A percentile compares a stretch with the other conserved stretches of the same genome.
Evolutionary conservation across 1,139 yeast genomes (phyloP).

Genomic region (Saccharomyces hybrid): DNA sequence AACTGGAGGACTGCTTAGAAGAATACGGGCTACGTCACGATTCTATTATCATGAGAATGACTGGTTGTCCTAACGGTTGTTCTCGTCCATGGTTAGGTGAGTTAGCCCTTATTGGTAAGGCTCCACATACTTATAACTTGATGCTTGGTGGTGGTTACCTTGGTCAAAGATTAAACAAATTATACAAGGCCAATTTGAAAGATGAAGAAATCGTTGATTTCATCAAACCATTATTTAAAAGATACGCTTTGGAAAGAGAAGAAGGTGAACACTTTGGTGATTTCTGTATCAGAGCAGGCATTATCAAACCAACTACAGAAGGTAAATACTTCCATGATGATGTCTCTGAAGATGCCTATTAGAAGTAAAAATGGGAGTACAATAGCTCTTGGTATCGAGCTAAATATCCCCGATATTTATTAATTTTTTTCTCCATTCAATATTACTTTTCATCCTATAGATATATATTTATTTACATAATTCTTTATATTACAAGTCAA

Average conservation of each 20-base stretch:
- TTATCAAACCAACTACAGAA: conserved; percentile 79
- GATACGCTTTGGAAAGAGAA: conserved; percentile 86
- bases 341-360: conserved; percentile 63
- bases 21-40: conserved; percentile 92
- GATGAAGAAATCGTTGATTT: conserved; percentile 79
- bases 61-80: conserved; percentile 99
- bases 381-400: too few species aligned
- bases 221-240: conserved; percentile 79
- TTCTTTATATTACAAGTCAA: neutral
- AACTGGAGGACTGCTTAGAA: conserved; percentile 77
- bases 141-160: conserved; percentile 96
- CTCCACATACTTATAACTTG: conserved; percentile 85
- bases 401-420: neutral
- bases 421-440: neutral
- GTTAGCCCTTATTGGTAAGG: conserved; percentile 92
- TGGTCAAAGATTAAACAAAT: conserved; percentile 88
- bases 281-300: conserved; percentile 75
- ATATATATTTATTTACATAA: neutral
- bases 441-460: neutral
- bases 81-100: conserved; percentile 98
- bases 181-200: conserved; percentile 78
- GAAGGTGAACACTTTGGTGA: conserved; percentile 96
- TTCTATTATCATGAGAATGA: conserved; percentile 94
- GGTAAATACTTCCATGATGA: conserved; percentile 95
- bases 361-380: neutral